Base-by-base conservation (phyloP, 768 basidiomycete genomes). In the Leccinum longicurvipes region DNA sequence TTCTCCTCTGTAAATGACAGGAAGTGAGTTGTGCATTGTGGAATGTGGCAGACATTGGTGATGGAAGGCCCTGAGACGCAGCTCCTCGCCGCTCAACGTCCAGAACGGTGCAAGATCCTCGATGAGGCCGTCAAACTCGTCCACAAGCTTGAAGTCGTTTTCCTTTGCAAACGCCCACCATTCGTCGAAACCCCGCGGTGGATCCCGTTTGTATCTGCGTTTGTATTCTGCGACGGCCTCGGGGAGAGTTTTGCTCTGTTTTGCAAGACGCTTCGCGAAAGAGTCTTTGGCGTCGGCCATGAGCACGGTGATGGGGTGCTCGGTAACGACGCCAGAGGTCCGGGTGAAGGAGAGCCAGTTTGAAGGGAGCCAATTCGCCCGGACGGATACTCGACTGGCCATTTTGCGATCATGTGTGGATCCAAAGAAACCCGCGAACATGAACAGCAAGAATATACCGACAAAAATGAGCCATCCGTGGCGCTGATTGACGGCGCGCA, bases 151-250 rank as follows among this genome's bases (percentile, higher is more conserved):
- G 47, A 91, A 86, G 6, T 81, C 73, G 70, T 92, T 81, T 54
- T 83, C 76, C 68, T 80, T 74, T 14, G 87, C 89, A 70, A 93
- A 98, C 45, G 72, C 67, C 82, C 85, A 96, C 96, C 96, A 98
- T 27, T 80, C 74, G 66, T 93, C 95, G 60, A 98, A 99, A 1
- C 94, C 96, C 42, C 80, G 82, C 0, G 97, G 96, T 5, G 97
- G 97, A 32, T 83, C 73, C 34, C 89, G 82, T 10, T 76, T 76
- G 71, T 96, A 94, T 55, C 94, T 79, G 54, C 80, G 74, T 60
- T 76, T 82, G 73, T 99, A 99, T 70, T 96, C 93, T 9, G 72
- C 70, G 0, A 92, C 91, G 1, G 96, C 96, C 25, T 83, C 82
- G 39, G 76, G 75, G 32, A 98, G 77, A 1, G 91, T 88, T 63